These are phyloP conservation scores for Penicillium italicum DNA, from an alignment of 2,329 filamentous ascomycete genomes.

Conservation along the genomic window DNA sequence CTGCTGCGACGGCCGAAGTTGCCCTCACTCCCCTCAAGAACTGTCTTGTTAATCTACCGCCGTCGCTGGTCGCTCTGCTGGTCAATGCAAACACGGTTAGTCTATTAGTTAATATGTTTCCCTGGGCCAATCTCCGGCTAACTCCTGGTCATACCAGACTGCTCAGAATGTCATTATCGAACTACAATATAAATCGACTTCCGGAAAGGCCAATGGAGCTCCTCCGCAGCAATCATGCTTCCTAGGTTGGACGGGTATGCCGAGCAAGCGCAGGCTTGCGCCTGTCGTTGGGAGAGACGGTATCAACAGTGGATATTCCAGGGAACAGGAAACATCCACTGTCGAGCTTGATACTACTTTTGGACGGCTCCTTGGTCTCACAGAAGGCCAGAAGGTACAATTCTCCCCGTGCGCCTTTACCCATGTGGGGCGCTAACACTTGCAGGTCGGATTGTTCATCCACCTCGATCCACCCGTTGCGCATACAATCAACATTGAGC, in stretches of 20 bases:
- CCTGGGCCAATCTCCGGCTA: conserved; percentile 18
- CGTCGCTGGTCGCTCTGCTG: conserved; percentile 76
- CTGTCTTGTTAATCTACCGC: conserved; percentile 88
- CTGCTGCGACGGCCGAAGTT: conserved; percentile 72
- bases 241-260: conserved; percentile 96
- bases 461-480: conserved; percentile 88
- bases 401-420: not conserved
- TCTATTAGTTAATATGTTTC: conserved; percentile 9
- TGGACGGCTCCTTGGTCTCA: conserved; percentile 70
- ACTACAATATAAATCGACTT: conserved; percentile 67
- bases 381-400: conserved; percentile 73
- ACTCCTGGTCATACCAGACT: conserved; percentile 52
- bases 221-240: conserved; percentile 68
- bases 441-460: conserved; percentile 59
- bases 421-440: conserved; percentile 37
- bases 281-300: conserved; percentile 72
- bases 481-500: conserved; percentile 95
- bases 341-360: conserved; percentile 88
- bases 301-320: conserved; percentile 57
- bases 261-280: conserved; percentile 77
- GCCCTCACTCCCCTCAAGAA: conserved; percentile 85
- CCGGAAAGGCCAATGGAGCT: conserved; percentile 50
- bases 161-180: conserved; percentile 97
- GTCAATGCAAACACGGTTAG: conserved; percentile 86
- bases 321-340: conserved; percentile 71